Evolutionary conservation across 768 basidiomycete species (phyloP).

Genomic region (Chalciporus chontae): DNA sequence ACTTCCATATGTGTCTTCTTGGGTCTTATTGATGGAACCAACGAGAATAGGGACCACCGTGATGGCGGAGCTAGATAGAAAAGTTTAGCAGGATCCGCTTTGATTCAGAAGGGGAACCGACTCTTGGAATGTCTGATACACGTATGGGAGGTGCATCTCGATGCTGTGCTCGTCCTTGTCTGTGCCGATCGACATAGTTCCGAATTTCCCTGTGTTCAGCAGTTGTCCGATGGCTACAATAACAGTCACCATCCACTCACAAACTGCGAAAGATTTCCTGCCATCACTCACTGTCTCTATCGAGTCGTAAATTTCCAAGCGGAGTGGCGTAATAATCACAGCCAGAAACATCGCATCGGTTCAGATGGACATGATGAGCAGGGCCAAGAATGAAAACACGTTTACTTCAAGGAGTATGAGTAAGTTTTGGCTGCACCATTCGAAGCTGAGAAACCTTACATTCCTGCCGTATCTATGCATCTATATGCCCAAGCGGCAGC

Average conservation of each 20-base stretch:
- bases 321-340: constrained; percentile 83
- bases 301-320: constrained; percentile 75
- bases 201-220: constrained; percentile 45
- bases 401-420: constrained; percentile 48
- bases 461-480: constrained; percentile 72
- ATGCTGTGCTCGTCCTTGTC: constrained; percentile 97
- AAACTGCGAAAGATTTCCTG: background rate
- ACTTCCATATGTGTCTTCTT: constrained; percentile 61
- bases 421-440: constrained; percentile 2
- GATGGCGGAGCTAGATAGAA: constrained; percentile 58
- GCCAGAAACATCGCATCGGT: constrained; percentile 82
- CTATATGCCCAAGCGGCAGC: constrained; percentile 97
- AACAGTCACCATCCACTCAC: constrained; percentile 4
- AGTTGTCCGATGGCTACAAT: constrained; percentile 15
- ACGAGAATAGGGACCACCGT: constrained; percentile 87
- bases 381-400: constrained; percentile 94
- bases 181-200: constrained; percentile 54
- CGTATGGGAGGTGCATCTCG: constrained; percentile 95
- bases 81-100: constrained; percentile 3
- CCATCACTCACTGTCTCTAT: constrained; percentile 62
- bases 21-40: constrained; percentile 61
- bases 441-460: constrained; percentile 51
- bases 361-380: constrained; percentile 87
- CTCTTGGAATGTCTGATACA: constrained; percentile 83
- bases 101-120: constrained; percentile 30